phyloP scores from a whole-genome alignment of 2,329 filamentous ascomycete species.

The Penicillium concentricum region DNA sequence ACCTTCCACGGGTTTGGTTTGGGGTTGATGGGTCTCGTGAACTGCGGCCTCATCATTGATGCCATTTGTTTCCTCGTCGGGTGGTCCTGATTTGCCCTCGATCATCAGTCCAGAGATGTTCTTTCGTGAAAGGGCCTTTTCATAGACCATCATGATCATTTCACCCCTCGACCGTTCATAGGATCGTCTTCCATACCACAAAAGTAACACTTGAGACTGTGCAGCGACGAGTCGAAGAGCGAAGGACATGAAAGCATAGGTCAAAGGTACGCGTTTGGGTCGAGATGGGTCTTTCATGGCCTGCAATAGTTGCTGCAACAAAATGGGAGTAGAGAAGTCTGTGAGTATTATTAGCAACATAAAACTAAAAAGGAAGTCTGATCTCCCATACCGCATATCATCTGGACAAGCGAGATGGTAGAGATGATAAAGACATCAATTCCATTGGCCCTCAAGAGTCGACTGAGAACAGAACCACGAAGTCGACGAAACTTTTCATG shows the following conservation, averaged over 20 bases:
- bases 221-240: constrained; percentile 59
- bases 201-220: constrained; percentile 65
- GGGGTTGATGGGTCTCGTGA: constrained; percentile 6
- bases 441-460: constrained; percentile 73
- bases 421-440: constrained; percentile 72
- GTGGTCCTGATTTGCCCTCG: constrained; percentile 26
- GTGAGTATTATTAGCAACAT: constrained; percentile 19
- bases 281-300: constrained; percentile 59
- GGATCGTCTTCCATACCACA: constrained; percentile 80
- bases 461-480: constrained; percentile 67
- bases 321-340: constrained; percentile 62
- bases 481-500: constrained; percentile 73
- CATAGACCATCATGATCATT: constrained; percentile 80
- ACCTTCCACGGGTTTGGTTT: constrained; percentile 24
- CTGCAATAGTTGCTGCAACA: constrained; percentile 69
- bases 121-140: constrained; percentile 71
- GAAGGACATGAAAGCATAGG: constrained; percentile 65
- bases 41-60: constrained; percentile 10
- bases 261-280: constrained; percentile 58
- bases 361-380: constrained; percentile 3
- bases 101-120: constrained; percentile 45
- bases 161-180: constrained; percentile 85
- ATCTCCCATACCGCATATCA: constrained; percentile 49
- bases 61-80: constrained; percentile 15
- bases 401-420: constrained; percentile 62